phyloP scores from a whole-genome alignment of 768 basidiomycete genomes.

The Hygrocybe punicea region DNA sequence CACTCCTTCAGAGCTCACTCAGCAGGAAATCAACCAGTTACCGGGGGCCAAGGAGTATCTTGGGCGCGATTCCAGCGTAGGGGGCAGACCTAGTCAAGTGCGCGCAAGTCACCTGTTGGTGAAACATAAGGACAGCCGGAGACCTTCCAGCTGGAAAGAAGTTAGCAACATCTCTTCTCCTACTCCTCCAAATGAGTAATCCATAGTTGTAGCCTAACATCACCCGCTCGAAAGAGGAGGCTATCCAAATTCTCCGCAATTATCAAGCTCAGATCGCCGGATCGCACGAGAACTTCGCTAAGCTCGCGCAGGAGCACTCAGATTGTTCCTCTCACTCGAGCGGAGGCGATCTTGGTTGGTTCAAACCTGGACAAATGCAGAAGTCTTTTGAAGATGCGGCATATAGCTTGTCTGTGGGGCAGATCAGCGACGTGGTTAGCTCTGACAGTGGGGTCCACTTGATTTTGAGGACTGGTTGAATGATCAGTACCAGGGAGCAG shows the following conservation, averaged over 20 bases:
- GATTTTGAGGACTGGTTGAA: conserved; percentile 79
- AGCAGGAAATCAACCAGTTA: conserved; percentile 56
- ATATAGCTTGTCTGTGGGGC: conserved; percentile 63
- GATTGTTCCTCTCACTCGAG: conserved; percentile 86
- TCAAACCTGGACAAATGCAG: conserved; percentile 89
- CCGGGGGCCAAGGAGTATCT: conserved; percentile 63
- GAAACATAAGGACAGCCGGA: conserved; percentile 79
- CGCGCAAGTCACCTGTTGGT: conserved; percentile 94
- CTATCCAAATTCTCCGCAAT: conserved; percentile 68
- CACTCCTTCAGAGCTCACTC: conserved; percentile 55
- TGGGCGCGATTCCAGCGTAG: conserved; percentile 11
- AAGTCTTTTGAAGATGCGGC: conserved; percentile 93
- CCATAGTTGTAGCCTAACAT: conserved; percentile 58
- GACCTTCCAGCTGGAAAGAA: conserved; percentile 83
- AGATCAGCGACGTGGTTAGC: conserved; percentile 78
- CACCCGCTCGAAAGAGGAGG: conserved; percentile 84
- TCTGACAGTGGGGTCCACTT: conserved; percentile 96
- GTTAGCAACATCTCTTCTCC: conserved; percentile 38
- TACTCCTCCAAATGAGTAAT: conserved; percentile 1
- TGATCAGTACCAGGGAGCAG: background rate
- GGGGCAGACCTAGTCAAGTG: conserved; percentile 43
- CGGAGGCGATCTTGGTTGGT: conserved; percentile 85
- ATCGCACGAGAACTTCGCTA: conserved; percentile 61
- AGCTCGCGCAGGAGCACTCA: conserved; percentile 72
- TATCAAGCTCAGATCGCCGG: conserved; percentile 62